phyloP scores from a whole-genome alignment of 768 basidiomycete genomes.

The Suillus ampliporus region DNA sequence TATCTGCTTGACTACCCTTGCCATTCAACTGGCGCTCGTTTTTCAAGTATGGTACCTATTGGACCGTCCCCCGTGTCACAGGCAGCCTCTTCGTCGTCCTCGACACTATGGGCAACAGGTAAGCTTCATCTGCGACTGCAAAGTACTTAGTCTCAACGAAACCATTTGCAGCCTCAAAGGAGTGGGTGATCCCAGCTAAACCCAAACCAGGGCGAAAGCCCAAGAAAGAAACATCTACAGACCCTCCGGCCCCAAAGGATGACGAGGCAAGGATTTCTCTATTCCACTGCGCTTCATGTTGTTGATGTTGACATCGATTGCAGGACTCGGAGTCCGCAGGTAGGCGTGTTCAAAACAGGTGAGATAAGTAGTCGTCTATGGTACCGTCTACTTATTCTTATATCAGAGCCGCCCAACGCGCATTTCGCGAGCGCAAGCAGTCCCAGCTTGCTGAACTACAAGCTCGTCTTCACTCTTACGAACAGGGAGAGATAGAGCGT shows the following conservation, averaged over 20 bases:
- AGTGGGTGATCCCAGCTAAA: constrained; percentile 87
- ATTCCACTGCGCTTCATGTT: constrained; percentile 8
- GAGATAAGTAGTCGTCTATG: constrained; percentile 3
- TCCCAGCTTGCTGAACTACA: constrained; percentile 88
- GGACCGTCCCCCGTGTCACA: constrained; percentile 36
- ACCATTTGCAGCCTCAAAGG: constrained; percentile 70
- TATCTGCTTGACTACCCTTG: constrained; percentile 24
- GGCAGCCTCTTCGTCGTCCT: constrained; percentile 49
- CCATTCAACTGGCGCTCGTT: constrained; percentile 20
- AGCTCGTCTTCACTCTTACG: constrained; percentile 82
- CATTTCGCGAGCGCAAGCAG: constrained; percentile 89
- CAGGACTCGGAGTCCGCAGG: constrained; percentile 59
- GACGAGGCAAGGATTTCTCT: constrained; percentile 51
- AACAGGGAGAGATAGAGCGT: constrained; percentile 90
- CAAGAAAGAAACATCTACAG: constrained; percentile 61
- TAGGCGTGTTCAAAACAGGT: constrained; percentile 82
- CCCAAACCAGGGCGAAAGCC: constrained; percentile 90
- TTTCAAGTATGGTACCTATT: constrained; percentile 34
- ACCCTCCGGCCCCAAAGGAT: constrained; percentile 41
- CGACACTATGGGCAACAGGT: constrained; percentile 81
- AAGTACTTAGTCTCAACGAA: constrained; percentile 13
- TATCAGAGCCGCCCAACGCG: constrained; percentile 82
- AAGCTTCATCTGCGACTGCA: constrained; percentile 21
- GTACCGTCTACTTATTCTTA: background rate
- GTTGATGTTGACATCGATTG: constrained; percentile 9